Percentiles rank a stretch among this genome's conserved stretches.
These are phyloP conservation scores for Orobanche coerulescens DNA, from an alignment of 257 asterid species.

Conservation along the genomic window DNA sequence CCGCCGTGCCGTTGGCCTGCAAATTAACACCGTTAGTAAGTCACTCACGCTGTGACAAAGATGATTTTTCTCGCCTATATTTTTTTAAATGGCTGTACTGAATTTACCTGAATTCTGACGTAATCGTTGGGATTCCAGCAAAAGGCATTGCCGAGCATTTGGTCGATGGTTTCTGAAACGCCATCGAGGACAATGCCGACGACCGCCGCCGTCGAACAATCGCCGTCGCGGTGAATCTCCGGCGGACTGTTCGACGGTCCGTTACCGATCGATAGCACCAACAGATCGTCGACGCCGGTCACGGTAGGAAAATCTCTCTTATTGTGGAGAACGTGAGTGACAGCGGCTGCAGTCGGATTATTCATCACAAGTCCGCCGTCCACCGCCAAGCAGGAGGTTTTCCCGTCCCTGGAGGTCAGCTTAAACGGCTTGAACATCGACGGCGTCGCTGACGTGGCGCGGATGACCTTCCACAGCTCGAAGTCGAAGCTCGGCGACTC, in stretches of 20 bases:
- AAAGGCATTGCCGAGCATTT: slow-evolving; percentile 81
- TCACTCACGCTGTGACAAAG: neutral
- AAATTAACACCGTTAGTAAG: slow-evolving; percentile 15
- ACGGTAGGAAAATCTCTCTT: slow-evolving; percentile 82
- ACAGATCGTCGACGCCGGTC: slow-evolving; percentile 67
- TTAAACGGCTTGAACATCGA: slow-evolving; percentile 67
- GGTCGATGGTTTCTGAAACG: slow-evolving; percentile 82
- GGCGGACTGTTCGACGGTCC: slow-evolving; percentile 45
- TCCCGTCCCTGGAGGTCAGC: slow-evolving; percentile 60
- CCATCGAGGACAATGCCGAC: slow-evolving; percentile 80
- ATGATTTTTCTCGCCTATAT: neutral
- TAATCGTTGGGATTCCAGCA: slow-evolving; percentile 75
- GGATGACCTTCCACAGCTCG: slow-evolving; percentile 87
- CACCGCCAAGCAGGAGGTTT: slow-evolving; percentile 69
- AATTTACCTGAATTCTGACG: slow-evolving; percentile 79
- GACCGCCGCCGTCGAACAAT: slow-evolving; percentile 48
- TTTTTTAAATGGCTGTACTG: neutral
- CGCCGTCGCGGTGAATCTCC: slow-evolving; percentile 38
- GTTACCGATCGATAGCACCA: slow-evolving; percentile 77
- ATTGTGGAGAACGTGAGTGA: slow-evolving; percentile 88
- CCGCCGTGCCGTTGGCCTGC: slow-evolving; percentile 54
- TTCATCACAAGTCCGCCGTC: slow-evolving; percentile 96
- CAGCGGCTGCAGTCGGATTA: slow-evolving; percentile 96
- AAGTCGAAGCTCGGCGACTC: slow-evolving; percentile 79
- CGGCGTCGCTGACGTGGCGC: slow-evolving; percentile 86